Percentiles rank a stretch among this genome's conserved stretches.
Conservation (phyloP, 2,329 filamentous ascomycete genomes). For the Clonostachys solani region DNA sequence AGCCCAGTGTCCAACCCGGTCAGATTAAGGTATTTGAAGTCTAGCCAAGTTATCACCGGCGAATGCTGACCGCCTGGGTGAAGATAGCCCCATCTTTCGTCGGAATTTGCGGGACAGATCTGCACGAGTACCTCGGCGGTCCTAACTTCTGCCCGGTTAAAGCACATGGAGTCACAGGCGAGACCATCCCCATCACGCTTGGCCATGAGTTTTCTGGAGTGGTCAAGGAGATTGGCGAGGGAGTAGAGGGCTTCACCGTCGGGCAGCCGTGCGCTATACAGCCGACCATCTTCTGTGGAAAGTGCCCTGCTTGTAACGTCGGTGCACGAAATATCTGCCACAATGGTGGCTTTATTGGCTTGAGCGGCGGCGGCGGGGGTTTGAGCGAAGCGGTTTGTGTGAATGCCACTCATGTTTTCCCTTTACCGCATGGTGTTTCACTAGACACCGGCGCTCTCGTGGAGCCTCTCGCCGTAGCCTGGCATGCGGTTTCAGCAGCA, state of each 20-base stretch:
- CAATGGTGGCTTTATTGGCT: slow-evolving; percentile 35
- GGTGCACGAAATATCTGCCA: slow-evolving; percentile 24
- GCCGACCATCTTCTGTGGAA: slow-evolving; percentile 50
- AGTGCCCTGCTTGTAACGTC: slow-evolving; percentile 46
- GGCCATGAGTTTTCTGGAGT: slow-evolving; percentile 63
- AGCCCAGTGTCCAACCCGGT: neutral
- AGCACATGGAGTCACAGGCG: slow-evolving; percentile 52
- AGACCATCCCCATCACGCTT: slow-evolving; percentile 50
- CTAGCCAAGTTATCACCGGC: too few species aligned
- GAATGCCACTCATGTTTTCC: slow-evolving; percentile 36
- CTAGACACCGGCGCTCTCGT: slow-evolving; percentile 54
- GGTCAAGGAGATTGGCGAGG: slow-evolving; percentile 49
- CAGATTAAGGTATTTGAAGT: neutral
- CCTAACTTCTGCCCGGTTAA: slow-evolving; percentile 17
- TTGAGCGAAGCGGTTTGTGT: slow-evolving; percentile 48
- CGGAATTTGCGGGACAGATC: slow-evolving; percentile 27
- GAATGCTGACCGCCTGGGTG: too few species aligned
- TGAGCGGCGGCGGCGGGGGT: slow-evolving; percentile 43
- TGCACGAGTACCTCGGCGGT: slow-evolving; percentile 24
- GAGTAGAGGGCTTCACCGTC: slow-evolving; percentile 35
- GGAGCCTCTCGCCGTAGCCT: slow-evolving; percentile 60
- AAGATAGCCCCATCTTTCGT: slow-evolving; percentile 2
- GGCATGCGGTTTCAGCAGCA: slow-evolving; percentile 46
- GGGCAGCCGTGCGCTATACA: slow-evolving; percentile 54
- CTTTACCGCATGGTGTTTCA: slow-evolving; percentile 43